phyloP scores from a whole-genome alignment of 768 basidiomycete species.

The Russula ochroleuca region DNA sequence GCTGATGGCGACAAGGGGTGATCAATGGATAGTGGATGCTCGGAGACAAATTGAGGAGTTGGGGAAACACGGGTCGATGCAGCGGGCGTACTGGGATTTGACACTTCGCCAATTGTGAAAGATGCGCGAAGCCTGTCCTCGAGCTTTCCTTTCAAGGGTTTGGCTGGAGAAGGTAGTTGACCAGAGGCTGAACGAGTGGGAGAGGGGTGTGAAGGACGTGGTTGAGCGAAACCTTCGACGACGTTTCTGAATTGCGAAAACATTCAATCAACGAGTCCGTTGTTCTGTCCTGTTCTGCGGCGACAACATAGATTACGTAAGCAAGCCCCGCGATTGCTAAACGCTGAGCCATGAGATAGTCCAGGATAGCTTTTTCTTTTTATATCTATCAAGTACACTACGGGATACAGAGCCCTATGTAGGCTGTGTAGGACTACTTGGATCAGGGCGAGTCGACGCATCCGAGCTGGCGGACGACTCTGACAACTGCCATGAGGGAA shows the following conservation, averaged over 20 bases:
- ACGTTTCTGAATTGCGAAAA: constrained; percentile 71
- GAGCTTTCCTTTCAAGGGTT: constrained; percentile 51
- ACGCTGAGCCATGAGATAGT: no score
- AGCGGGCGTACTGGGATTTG: constrained; percentile 41
- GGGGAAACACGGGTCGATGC: constrained; percentile 44
- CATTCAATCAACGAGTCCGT: constrained; percentile 41
- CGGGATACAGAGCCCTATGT: background rate
- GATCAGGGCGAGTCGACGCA: constrained; percentile 21
- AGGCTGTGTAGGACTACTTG: background rate
- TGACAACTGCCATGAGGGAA: constrained; percentile 90
- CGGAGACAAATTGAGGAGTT: constrained; percentile 33
- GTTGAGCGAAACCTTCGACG: constrained; percentile 63
- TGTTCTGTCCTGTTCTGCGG: background rate
- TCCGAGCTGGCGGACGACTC: constrained; percentile 29
- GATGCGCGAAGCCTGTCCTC: constrained; percentile 76
- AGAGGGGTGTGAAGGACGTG: constrained; percentile 38
- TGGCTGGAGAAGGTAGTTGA: constrained; percentile 26
- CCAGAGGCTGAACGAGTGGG: constrained; percentile 21
- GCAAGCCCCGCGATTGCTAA: background rate
- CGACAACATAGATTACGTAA: background rate
- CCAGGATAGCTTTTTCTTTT: no score
- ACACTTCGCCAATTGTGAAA: constrained; percentile 54
- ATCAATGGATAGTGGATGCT: constrained; percentile 34
- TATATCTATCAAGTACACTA: background rate
- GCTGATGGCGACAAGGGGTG: constrained; percentile 30